phyloP scores from a whole-genome alignment of 2,329 filamentous ascomycete genomes.

The Talaromyces sp. region DNA sequence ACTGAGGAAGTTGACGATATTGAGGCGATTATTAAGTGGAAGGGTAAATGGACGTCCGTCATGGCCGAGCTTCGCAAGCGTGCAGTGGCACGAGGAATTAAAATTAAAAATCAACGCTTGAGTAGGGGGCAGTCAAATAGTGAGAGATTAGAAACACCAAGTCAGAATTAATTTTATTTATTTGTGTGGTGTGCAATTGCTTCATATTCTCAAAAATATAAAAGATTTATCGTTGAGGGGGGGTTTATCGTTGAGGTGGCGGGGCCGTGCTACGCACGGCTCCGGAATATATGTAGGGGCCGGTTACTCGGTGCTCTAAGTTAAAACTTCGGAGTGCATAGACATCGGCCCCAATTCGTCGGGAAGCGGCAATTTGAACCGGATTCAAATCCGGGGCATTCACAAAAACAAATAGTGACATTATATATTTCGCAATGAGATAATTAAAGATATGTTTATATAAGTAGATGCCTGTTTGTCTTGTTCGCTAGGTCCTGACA shows the following conservation, averaged over 20 bases:
- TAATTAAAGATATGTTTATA: too few species aligned
- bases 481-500: too few species aligned
- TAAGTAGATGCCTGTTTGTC: too few species aligned
- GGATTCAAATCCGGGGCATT: too few species aligned
- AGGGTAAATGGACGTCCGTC: neutral
- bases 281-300: neutral
- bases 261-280: neutral
- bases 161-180: neutral
- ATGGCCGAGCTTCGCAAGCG: neutral
- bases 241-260: neutral
- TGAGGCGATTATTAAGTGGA: neutral
- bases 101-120: neutral
- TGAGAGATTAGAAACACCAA: neutral
- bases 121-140: neutral
- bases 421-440: too few species aligned
- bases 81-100: neutral
- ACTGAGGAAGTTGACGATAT: neutral
- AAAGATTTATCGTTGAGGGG: neutral
- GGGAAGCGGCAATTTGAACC: too few species aligned
- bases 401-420: too few species aligned
- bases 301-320: neutral
- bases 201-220: neutral
- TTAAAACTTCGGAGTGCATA: too few species aligned
- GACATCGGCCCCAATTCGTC: too few species aligned
- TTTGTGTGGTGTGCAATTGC: neutral